Evolutionary conservation across 2,329 filamentous ascomycete species (phyloP), one percentile per base, ranked within the genome.

Genomic region (Akanthomyces uredinophilus): DNA sequence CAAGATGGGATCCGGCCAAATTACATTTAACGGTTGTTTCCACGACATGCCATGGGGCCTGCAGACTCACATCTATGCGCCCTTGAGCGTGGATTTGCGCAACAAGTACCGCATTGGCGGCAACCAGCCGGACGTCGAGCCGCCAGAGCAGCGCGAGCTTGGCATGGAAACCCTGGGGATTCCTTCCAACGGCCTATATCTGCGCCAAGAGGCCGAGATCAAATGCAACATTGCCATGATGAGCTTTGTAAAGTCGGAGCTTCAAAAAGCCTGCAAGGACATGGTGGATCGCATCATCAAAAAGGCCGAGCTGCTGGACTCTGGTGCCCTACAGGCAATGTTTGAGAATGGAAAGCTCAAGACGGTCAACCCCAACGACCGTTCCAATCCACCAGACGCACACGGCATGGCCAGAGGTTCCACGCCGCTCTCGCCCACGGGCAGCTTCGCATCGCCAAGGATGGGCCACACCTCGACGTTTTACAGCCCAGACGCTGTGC

Each of bases 31-130:
- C 64, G 87, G 85, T 64, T 88, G 87, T 70, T 90, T 90, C 71
- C 87, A 90, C 70, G 82, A 90, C 71, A 84, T 89, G 78, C 85
- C 87, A 3, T 89, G 86, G 83, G 87, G 87, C 4, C 75, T 90
- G 63, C 87, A 90, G 75, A 88, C 86, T 11, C 87, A 90, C 75
- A 86, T 87, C 58, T 89, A 89, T 70, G 87, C 85, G 47, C 87
- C 87, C 37, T 81, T 89, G 70, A 83, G 81, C 64, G 79, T 89
- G 57, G 87, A 90, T 70, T 73, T 90, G 71, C 81, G 87, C 65
- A 87, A 87, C 75, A 88, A 83, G 67, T 90, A 89, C 72, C 81
- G 83, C 69, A 85, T 90, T 61, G 82, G 80, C 64, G 87, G 87
- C 8, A 90, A 90, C 70, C 87, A 90, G 72, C 83, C 86, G 0